Base-by-base conservation (phyloP, 306 rosid species). In the Prunus persica region DNA sequence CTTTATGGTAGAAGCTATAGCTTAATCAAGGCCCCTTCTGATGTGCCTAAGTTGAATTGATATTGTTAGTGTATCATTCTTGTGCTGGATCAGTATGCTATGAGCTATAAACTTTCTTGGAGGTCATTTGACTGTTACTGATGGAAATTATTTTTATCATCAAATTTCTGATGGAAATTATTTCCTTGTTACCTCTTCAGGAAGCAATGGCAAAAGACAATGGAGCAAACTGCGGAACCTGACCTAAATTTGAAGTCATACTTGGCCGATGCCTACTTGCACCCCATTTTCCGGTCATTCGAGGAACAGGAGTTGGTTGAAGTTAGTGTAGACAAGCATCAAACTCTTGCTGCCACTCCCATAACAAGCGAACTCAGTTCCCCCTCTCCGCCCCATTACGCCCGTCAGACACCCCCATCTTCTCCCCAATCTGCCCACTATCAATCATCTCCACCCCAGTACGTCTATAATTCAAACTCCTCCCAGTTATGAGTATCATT, bases 221-320 rank as follows among this genome's bases (percentile, higher is more conserved):
- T 85, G 78, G 98, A 91, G 80, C 81, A 75, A 65, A 77, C 77
- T 49, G 73, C 96, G 14, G 98, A 96, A 81, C 92, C 99, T 34
- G 83, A 82, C 81, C 72, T 88, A 6, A 89, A 90, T 88, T 66
- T 92, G 73, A 82, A 90, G 76, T 93, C 93, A 28, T 92, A 84
- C 86, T 81, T 96, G 64, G 89, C 91, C 0, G 98, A 96, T 71
- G 95, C 99, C 8, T 96, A 96, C 86, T 80, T 96, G 90, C 98
- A 92, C 79, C 97, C 99, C 10, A 96, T 96, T 62, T 96, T 92
- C 89, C 82, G 50, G 60, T 92, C 99, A 60, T 92, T 92, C 50
- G 93, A 89, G 78, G 89, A 82, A 47, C 87, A 82, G 12, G 96
- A 89, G 70, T 70, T 80, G 60, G 75, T 87, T 50, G 66, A 92